Conservation (phyloP, 371 early-diverging fungal species). For the Lichtheimia ornata region DNA sequence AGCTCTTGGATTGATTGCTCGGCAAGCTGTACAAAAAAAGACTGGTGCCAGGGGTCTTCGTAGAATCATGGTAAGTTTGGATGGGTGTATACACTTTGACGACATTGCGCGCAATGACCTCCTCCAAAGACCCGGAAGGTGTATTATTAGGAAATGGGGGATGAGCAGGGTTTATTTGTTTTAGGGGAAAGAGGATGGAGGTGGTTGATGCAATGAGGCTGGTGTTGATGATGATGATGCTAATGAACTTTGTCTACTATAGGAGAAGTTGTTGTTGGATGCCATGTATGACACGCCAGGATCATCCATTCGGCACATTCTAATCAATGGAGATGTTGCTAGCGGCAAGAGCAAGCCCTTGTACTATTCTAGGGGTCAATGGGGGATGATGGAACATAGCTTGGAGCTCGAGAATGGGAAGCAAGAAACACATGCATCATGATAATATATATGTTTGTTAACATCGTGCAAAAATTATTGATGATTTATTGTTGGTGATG, state of each 20-base stretch:
- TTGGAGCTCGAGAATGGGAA: slow-evolving; percentile 11
- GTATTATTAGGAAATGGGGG: too few relatives aligned
- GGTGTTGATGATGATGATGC: not conserved
- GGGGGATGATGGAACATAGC: slow-evolving; percentile 23
- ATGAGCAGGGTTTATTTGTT: too few relatives aligned
- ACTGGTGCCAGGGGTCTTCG: slow-evolving; percentile 84
- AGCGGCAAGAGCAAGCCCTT: slow-evolving; percentile 52
- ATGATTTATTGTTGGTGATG: too few relatives aligned
- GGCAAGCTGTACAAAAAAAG: slow-evolving; percentile 69
- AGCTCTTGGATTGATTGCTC: slow-evolving; percentile 67
- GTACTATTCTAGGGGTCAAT: slow-evolving; percentile 63
- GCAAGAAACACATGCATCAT: too few relatives aligned
- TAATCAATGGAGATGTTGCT: slow-evolving; percentile 55
- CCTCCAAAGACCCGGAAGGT: too few relatives aligned
- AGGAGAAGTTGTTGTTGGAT: slow-evolving; percentile 67
- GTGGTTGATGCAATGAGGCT: not conserved
- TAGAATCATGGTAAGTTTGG: slow-evolving; percentile 61
- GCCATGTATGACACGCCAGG: slow-evolving; percentile 79
- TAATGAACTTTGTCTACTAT: not conserved
- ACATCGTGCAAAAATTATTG: too few relatives aligned
- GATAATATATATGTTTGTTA: too few relatives aligned
- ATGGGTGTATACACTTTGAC: too few relatives aligned
- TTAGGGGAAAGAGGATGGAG: too few relatives aligned
- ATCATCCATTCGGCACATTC: slow-evolving; percentile 60
- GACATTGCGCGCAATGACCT: too few relatives aligned